Evolutionary conservation across 2,329 filamentous ascomycete species (phyloP).

Genomic region (Claviceps maximensis): DNA sequence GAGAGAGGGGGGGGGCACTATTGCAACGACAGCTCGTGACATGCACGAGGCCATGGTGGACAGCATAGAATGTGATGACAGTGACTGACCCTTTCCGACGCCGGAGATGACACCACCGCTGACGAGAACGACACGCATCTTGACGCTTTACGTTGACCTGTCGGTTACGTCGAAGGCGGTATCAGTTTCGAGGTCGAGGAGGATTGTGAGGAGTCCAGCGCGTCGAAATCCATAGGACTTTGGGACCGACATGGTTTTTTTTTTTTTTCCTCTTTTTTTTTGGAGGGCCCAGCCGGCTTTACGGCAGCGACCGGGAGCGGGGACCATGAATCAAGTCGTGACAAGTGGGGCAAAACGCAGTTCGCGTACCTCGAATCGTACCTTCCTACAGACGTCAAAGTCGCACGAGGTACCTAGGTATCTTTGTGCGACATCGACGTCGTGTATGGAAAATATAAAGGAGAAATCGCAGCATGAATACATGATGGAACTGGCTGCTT

Average conservation of each 20-base stretch:
- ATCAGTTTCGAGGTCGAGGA: neutral
- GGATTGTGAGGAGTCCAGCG: neutral
- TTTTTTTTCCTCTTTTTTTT: neutral
- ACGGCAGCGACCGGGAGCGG: neutral
- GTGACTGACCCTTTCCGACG: slow-evolving; percentile 41
- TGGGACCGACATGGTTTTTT: neutral
- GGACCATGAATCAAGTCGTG: neutral
- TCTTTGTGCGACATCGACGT: no score
- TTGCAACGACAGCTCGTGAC: neutral
- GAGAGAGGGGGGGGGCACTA: neutral
- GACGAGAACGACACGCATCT: slow-evolving; percentile 18
- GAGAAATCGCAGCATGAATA: no score
- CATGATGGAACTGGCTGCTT: no score
- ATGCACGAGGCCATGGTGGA: neutral
- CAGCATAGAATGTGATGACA: no score
- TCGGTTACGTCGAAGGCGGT: neutral
- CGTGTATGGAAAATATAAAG: no score
- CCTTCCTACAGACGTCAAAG: no score
- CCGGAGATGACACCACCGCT: slow-evolving; percentile 40
- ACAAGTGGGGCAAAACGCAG: neutral
- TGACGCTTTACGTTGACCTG: neutral
- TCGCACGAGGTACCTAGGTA: no score
- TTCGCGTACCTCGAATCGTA: no score
- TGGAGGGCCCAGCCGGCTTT: neutral
- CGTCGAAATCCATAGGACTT: neutral